phyloP scores from a whole-genome alignment of 768 basidiomycete genomes.

The Steccherinum ochraceum region DNA sequence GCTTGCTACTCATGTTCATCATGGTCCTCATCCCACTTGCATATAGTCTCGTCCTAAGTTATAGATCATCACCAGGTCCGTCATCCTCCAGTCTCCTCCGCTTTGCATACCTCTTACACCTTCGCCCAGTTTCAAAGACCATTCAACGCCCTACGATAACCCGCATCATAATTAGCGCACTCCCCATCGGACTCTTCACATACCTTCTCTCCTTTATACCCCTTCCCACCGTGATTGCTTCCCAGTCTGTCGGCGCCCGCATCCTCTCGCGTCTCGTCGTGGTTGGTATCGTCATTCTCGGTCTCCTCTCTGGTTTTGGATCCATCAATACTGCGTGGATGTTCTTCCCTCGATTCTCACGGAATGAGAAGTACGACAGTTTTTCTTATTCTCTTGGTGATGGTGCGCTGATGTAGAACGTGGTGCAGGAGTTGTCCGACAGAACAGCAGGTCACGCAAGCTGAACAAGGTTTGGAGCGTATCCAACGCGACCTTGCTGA shows the following conservation, averaged over 20 bases:
- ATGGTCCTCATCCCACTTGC: slow-evolving; percentile 65
- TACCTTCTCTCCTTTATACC: slow-evolving; percentile 62
- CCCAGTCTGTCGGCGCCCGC: slow-evolving; percentile 31
- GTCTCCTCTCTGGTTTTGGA: slow-evolving; percentile 74
- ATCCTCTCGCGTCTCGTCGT: slow-evolving; percentile 61
- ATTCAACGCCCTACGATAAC: slow-evolving; percentile 24
- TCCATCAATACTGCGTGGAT: slow-evolving; percentile 64
- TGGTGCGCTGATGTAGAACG: not conserved
- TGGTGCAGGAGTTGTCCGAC: slow-evolving; percentile 27
- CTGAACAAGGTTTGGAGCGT: slow-evolving; percentile 52
- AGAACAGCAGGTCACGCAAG: slow-evolving; percentile 45
- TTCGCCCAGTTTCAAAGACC: slow-evolving; percentile 13
- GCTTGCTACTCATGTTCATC: slow-evolving; percentile 51
- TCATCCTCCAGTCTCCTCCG: slow-evolving; percentile 6
- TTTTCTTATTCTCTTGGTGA: not conserved
- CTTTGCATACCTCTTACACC: not conserved
- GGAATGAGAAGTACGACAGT: slow-evolving; percentile 16
- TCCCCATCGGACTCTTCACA: slow-evolving; percentile 39
- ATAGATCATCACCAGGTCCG: slow-evolving; percentile 12
- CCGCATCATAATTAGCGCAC: slow-evolving; percentile 35
- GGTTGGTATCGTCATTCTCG: slow-evolving; percentile 74
- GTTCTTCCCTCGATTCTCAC: slow-evolving; percentile 40
- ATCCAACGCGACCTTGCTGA: slow-evolving; percentile 52
- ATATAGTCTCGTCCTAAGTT: slow-evolving; percentile 50
- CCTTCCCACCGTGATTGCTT: slow-evolving; percentile 33